Base-by-base conservation (phyloP, 495 filamentous ascomycete species). In the Hyaloscypha bicolor region DNA sequence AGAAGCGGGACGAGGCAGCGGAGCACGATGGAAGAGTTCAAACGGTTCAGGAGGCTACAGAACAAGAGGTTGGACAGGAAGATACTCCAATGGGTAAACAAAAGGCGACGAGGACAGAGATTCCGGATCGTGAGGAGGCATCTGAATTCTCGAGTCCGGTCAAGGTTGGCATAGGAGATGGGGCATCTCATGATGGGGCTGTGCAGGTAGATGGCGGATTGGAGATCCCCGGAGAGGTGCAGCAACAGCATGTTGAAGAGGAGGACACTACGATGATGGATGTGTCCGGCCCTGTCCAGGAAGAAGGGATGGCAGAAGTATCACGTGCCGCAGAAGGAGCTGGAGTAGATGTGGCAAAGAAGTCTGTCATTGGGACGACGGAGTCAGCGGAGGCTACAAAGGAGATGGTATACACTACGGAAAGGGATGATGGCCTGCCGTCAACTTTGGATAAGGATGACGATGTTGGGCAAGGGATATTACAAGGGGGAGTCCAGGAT, bases 81-180 rank as follows among this genome's bases (percentile, higher is more conserved):
- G 35, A 12, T 12, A 37, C 35, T 37, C 35, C 35, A 37, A 37
- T 8, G 35, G 35, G 8, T 6, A 0, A 37, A 37, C 6, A 12
- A 3, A 37, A 37, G 12, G 0, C 3, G 35, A 12, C 3, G 12
- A 37, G 35, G 35, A 12, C 6, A 37, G 35, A 53, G 22, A 53
- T 6, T 8, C 6, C 33, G 6, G 39, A 21, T 6, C 22, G 31
- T 29, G 35, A 55, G 33, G 31, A 37, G 6, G 37, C 9, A 39
- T 2, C 21, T 30, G 25, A 66, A 29, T 48, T 19, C 16, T 59
- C 53, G 14, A 59, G 31, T 22, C 63, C 63, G 6, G 31, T 60
- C 19, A 61, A 66, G 29, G 11, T 16, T 16, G 56, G 16, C 6
- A 21, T 11, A 5, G 63, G 35, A 35, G 4, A n/a, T 51, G 22